Evolutionary conservation across 306 rosid genomes (phyloP).

Genomic region (Pueraria montana): DNA sequence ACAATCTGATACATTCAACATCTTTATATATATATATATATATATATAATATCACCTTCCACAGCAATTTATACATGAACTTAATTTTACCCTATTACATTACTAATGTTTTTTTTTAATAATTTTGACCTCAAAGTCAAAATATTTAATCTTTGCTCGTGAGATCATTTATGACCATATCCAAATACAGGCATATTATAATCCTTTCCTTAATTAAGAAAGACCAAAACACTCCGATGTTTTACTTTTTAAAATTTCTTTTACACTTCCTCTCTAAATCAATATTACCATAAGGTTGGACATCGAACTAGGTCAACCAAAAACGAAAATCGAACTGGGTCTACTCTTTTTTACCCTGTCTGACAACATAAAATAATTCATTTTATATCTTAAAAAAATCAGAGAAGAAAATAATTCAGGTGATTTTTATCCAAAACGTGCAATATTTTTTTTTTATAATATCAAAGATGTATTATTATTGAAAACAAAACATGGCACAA

Average conservation of each 20-base stretch:
- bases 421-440: too few relatives aligned
- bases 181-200: neutral
- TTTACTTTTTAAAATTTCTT: neutral
- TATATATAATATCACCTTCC: too few relatives aligned
- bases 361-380: neutral
- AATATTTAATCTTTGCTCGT: neutral
- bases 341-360: neutral
- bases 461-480: too few relatives aligned
- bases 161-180: slow-evolving; percentile 33
- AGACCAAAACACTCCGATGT: neutral
- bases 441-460: too few relatives aligned
- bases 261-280: neutral
- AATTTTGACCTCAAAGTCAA: slow-evolving; percentile 31
- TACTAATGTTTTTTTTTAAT: neutral
- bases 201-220: neutral
- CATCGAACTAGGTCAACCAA: slow-evolving; percentile 18
- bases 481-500: too few relatives aligned
- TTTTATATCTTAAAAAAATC: neutral
- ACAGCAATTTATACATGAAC: neutral
- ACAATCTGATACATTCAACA: too few relatives aligned
- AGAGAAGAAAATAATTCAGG: neutral
- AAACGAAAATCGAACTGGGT: neutral
- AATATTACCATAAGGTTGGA: slow-evolving; percentile 14
- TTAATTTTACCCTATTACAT: neutral
- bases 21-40: too few relatives aligned